These are phyloP conservation scores for Draba incana DNA, from an alignment of 345 rosid genomes.

Conservation along the genomic window DNA sequence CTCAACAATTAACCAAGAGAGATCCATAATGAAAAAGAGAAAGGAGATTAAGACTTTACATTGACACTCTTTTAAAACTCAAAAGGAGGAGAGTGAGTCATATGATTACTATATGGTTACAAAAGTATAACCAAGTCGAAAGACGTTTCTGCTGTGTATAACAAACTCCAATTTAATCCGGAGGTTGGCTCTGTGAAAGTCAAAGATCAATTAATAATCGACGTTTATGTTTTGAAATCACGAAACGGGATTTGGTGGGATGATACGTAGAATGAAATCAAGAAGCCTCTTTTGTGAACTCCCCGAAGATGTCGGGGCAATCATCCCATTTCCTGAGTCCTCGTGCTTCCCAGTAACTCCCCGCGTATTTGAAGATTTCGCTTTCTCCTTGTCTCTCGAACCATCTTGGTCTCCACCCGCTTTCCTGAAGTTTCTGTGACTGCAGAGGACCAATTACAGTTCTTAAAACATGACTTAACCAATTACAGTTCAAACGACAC, in stretches of 20 bases:
- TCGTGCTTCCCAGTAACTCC: constrained; percentile 96
- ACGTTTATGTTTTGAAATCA: background rate
- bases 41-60: constrained; percentile 26
- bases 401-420: constrained; percentile 97
- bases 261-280: constrained; percentile 25
- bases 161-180: constrained; percentile 6
- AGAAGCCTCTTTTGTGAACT: constrained; percentile 53
- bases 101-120: constrained; percentile 19
- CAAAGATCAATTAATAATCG: background rate
- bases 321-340: constrained; percentile 66
- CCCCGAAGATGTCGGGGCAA: constrained; percentile 86
- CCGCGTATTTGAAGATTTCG: constrained; percentile 68
- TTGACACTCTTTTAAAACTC: constrained; percentile 14
- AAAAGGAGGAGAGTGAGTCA: background rate
- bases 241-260: background rate
- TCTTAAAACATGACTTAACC: no score
- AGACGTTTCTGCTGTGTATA: constrained; percentile 10
- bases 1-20: constrained; percentile 34
- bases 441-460: constrained; percentile 30
- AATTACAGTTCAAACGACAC: background rate
- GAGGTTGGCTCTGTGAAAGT: no score
- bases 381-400: constrained; percentile 60
- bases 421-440: constrained; percentile 90
- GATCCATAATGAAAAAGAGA: background rate
- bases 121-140: constrained; percentile 17